Evolutionary conservation across 305 asterid genomes (phyloP), one percentile per base, ranked within the genome.

Genomic region (Nicotiana rustica): DNA sequence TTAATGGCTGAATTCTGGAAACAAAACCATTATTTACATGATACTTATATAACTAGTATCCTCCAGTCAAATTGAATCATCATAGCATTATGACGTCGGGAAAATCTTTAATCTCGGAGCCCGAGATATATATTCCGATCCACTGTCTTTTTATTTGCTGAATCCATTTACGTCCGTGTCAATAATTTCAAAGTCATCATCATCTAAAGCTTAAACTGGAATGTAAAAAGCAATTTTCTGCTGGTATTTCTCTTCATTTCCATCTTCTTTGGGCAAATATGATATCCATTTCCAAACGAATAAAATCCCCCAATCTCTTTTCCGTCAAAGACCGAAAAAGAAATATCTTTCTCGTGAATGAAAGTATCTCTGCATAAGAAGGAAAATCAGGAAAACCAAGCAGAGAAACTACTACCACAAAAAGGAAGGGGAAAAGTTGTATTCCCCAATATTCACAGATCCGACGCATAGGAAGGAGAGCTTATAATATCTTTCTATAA

Each of bases 311-410:
- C 57, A 41, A 41, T 41, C 49, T 41, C 2, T 15, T 13, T 19
- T 29, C 31, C 29, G 4, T 59, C 0, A 60, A 7, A 66, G 71
- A 49, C 36, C 62, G 25, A 73, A 75, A 75, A 14, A 75, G 44
- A 49, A 75, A 47, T 71, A 71, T 21, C 61, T 75, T 52, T 75
- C 79, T 49, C 79, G 79, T 75, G 79, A 75, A 75, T 75, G 29
- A 2, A 75, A 49, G 79, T 73, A 21, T 73, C 62, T 21, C 64
- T 73, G 79, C 21, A 49, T 49, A 7, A 12, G 10, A 21, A 29
- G 6, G 69, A 13, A 47, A 70, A 14, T 70, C 19, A 41, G 36
- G 77, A 71, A 44, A 71, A 71, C 78, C 61, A 70, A 47, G 79
- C 14, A 49, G 29, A 13, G 5, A 67, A 59, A 59, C 9, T 17